phyloP scores from a whole-genome alignment of 495 filamentous ascomycete genomes.

The Neurospora sp. region DNA sequence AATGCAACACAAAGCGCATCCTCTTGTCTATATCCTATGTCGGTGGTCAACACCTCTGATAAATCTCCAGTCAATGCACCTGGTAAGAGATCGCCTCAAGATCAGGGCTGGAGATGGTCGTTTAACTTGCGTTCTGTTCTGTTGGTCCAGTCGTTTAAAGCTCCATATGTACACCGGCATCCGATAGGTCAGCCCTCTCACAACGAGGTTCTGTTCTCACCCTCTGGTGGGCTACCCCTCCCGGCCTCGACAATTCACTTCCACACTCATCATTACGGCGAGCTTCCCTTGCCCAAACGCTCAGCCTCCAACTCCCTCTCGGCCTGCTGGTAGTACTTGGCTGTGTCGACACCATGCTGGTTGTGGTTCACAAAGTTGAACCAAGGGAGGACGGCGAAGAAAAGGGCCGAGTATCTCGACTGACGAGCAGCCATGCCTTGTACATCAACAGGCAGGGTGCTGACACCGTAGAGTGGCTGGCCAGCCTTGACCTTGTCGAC shows the following conservation, averaged over 20 bases:
- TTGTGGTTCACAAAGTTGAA: conserved; percentile 97
- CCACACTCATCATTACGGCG: background rate
- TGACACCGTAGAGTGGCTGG: conserved; percentile 81
- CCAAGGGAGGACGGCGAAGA: conserved; percentile 79
- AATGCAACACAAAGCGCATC: background rate
- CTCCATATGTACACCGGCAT: conserved; percentile 20
- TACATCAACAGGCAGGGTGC: conserved; percentile 67
- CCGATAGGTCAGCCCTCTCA: conserved; percentile 7
- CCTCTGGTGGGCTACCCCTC: background rate
- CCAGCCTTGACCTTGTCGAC: conserved; percentile 86
- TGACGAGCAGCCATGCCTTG: conserved; percentile 91
- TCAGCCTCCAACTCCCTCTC: conserved; percentile 87
- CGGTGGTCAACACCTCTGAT: background rate
- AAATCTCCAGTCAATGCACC: background rate
- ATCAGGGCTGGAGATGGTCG: background rate
- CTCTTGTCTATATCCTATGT: background rate
- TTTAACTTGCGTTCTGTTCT: background rate
- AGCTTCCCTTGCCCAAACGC: conserved; percentile 24
- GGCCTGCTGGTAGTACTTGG: conserved; percentile 96
- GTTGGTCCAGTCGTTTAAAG: conserved; percentile 12
- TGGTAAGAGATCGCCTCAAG: background rate
- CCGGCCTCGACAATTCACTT: background rate
- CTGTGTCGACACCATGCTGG: conserved; percentile 95
- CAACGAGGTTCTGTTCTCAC: background rate
- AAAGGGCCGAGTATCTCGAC: conserved; percentile 79